Percentiles rank a stretch among this genome's conserved stretches.
These are phyloP conservation scores for Penicillium sp. DNA, from an alignment of 2,329 filamentous ascomycete genomes.

Conservation along the genomic window DNA sequence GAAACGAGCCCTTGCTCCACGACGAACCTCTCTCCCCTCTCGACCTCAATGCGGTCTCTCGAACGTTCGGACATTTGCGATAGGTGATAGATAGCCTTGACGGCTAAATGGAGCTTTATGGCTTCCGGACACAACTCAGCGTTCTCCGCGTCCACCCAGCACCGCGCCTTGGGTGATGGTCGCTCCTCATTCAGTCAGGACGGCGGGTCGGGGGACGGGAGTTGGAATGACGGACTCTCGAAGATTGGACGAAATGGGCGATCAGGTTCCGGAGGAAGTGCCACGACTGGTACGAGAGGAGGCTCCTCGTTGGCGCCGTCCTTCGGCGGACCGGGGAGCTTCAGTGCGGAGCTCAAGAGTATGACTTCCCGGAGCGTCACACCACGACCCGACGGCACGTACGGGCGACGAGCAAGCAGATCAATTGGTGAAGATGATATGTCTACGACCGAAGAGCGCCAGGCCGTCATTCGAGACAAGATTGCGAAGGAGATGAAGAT, in stretches of 20 bases:
- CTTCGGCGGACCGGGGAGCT: slow-evolving; percentile 77
- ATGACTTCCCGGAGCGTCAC: slow-evolving; percentile 68
- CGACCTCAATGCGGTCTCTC: slow-evolving; percentile 42
- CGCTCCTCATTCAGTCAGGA: slow-evolving; percentile 48
- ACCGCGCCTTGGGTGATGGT: slow-evolving; percentile 46
- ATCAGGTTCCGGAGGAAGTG: slow-evolving; percentile 62
- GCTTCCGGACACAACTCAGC: slow-evolving; percentile 52
- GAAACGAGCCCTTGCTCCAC: slow-evolving; percentile 32
- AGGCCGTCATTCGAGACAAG: slow-evolving; percentile 77
- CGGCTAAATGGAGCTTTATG: slow-evolving; percentile 54
- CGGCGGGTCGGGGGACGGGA: slow-evolving; percentile 46
- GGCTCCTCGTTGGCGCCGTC: slow-evolving; percentile 70
- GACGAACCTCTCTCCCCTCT: slow-evolving; percentile 26
- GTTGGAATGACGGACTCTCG: slow-evolving; percentile 45
- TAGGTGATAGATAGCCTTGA: slow-evolving; percentile 44
- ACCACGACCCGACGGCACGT: slow-evolving; percentile 62
- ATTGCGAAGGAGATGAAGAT: slow-evolving; percentile 98
- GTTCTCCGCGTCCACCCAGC: slow-evolving; percentile 51
- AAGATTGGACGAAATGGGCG: slow-evolving; percentile 50
- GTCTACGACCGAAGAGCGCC: slow-evolving; percentile 70
- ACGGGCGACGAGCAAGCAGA: slow-evolving; percentile 52
- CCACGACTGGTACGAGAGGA: slow-evolving; percentile 69
- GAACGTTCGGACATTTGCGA: slow-evolving; percentile 35
- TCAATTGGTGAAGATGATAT: slow-evolving; percentile 67
- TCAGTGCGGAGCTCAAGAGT: slow-evolving; percentile 84